Percentiles rank a stretch among this genome's conserved stretches.
phyloP scores from a whole-genome alignment of 2,329 filamentous ascomycete species.

The Trichoderma gracile region DNA sequence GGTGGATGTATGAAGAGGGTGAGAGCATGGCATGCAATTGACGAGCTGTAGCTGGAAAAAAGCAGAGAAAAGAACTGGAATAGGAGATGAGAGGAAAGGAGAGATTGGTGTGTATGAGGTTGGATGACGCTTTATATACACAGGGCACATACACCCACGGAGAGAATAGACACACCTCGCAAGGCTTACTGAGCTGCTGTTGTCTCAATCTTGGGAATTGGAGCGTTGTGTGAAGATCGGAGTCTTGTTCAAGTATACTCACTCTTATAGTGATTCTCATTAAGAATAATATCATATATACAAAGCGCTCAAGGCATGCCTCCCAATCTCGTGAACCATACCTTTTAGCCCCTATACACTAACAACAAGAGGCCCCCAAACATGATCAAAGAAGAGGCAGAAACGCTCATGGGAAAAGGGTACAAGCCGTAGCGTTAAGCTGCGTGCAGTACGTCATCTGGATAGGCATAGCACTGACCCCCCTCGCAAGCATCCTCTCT shows the following conservation, averaged over 20 bases:
- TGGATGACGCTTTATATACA: conserved; percentile 2
- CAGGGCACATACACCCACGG: conserved; percentile 3
- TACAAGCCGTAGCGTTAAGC: conserved; percentile 19
- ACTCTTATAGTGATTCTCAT: neutral
- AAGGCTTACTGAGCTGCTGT: neutral
- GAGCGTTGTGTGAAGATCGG: too few relatives aligned
- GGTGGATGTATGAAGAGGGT: neutral
- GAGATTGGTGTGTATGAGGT: neutral
- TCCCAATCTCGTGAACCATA: conserved; percentile 6
- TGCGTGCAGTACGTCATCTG: conserved; percentile 25
- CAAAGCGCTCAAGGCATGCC: conserved; percentile 10
- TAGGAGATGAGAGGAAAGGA: neutral
- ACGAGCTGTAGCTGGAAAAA: too few relatives aligned
- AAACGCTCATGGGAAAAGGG: conserved; percentile 7
- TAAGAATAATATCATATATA: conserved; percentile 15
- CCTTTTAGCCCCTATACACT: conserved; percentile 8
- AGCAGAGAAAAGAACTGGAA: neutral
- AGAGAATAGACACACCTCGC: conserved; percentile 15
- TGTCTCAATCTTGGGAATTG: too few relatives aligned
- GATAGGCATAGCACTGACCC: conserved; percentile 64
- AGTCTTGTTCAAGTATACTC: too few relatives aligned
- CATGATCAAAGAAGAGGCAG: neutral
- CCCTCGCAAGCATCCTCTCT: conserved; percentile 70
- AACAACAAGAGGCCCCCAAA: neutral
- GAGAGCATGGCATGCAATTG: neutral